These are phyloP conservation scores for Plasmodium relictum DNA, from an alignment of 169 alveolate species.

Conservation along the genomic window DNA sequence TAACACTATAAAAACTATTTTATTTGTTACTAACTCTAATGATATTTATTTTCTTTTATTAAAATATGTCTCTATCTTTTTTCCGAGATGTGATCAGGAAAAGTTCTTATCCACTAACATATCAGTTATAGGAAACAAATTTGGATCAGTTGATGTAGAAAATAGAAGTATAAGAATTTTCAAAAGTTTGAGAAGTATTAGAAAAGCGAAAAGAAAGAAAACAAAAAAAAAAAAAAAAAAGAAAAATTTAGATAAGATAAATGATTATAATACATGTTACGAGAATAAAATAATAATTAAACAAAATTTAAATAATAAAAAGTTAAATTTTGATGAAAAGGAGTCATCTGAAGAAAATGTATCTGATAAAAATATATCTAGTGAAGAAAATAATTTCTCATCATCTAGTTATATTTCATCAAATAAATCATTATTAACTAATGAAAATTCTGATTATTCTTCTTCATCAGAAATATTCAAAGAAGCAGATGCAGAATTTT, in stretches of 20 bases:
- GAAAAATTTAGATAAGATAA: not conserved
- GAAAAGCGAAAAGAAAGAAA: constrained; percentile 1
- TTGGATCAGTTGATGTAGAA: constrained; percentile 43
- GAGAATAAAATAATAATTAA: not conserved
- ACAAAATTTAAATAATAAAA: not conserved
- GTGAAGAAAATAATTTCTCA: not conserved
- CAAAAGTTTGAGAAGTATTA: constrained; percentile 23
- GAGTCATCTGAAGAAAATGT: not conserved
- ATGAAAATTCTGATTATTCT: not conserved
- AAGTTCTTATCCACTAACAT: constrained; percentile 29
- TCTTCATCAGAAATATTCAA: constrained; percentile 41
- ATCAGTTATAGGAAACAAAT: constrained; percentile 44
- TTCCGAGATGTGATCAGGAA: constrained; percentile 41
- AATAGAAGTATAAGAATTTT: constrained; percentile 45
- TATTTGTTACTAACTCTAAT: constrained; percentile 52
- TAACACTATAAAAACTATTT: constrained; percentile 12
- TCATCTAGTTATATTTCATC: not conserved
- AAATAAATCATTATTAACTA: not conserved
- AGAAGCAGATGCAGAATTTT: constrained; percentile 44
- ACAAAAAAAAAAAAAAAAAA: not conserved
- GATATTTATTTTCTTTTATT: constrained; percentile 22
- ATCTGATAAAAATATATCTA: no score
- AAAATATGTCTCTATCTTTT: constrained; percentile 40
- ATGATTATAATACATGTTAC: not conserved
- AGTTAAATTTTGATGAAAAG: not conserved